These are phyloP conservation scores for Botrytis aclada DNA, from an alignment of 2,329 filamentous ascomycete species.

Conservation along the genomic window DNA sequence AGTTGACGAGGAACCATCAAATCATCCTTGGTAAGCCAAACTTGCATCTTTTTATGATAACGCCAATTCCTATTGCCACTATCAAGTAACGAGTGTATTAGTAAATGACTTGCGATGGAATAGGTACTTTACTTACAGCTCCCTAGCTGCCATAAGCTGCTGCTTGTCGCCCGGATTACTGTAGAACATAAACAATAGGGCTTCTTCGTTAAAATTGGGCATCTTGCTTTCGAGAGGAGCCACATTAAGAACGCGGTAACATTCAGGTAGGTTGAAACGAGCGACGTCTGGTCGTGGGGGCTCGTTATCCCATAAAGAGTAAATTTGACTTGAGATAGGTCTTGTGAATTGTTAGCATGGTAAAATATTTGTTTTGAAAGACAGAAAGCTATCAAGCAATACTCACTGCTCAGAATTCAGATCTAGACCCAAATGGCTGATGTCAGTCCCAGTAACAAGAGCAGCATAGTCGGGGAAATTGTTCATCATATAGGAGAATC, in stretches of 20 bases:
- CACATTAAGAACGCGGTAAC: conserved; percentile 65
- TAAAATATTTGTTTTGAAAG: conserved; percentile 14
- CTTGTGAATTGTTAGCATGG: conserved; percentile 21
- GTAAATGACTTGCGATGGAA: conserved; percentile 1
- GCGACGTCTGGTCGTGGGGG: conserved; percentile 56
- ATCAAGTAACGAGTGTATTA: conserved; percentile 17
- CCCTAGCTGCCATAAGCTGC: conserved; percentile 60
- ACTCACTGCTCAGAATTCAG: conserved; percentile 56
- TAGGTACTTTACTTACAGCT: conserved; percentile 49
- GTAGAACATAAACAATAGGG: conserved; percentile 68
- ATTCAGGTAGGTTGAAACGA: conserved; percentile 59
- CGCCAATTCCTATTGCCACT: conserved; percentile 64
- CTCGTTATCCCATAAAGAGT: conserved; percentile 59
- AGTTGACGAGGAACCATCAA: conserved; percentile 60
- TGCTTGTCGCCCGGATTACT: conserved; percentile 61
- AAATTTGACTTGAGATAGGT: conserved; percentile 55
- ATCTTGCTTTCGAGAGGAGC: conserved; percentile 64
- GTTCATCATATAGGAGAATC: conserved; percentile 57
- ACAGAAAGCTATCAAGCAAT: too few relatives aligned
- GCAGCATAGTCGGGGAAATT: conserved; percentile 62
- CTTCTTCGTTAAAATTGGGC: conserved; percentile 65
- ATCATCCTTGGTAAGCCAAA: conserved; percentile 68
- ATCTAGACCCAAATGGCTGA: conserved; percentile 55
- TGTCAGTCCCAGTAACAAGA: conserved; percentile 58
- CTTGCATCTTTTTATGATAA: conserved; percentile 64